Conservation (phyloP, 192 early-diverging fungal genomes). For the Backusella liffmaniae region DNA sequence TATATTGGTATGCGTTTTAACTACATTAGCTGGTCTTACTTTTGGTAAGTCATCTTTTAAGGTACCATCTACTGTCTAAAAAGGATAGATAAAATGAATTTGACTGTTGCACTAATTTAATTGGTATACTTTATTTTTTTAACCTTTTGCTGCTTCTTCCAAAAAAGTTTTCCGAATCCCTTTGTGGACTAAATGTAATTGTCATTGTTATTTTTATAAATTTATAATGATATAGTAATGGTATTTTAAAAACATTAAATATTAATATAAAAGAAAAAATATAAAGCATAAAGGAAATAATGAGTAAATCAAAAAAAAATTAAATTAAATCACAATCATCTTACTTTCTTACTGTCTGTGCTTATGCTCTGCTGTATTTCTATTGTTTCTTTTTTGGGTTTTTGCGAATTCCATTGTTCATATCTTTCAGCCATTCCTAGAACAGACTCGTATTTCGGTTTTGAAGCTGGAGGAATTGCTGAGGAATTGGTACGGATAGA, state of each 20-base stretch:
- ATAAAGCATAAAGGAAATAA: background rate
- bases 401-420: background rate
- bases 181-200: background rate
- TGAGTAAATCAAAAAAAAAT: background rate
- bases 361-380: background rate
- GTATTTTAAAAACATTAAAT: background rate
- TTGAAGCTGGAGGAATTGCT: background rate
- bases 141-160: constrained; percentile 20
- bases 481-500: background rate
- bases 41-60: constrained; percentile 15
- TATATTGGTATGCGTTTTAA: constrained; percentile 10
- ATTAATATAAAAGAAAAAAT: background rate
- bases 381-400: constrained; percentile 3
- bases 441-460: constrained; percentile 1
- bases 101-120: constrained; percentile 9
- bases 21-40: background rate
- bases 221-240: background rate
- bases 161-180: constrained; percentile 20
- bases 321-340: background rate
- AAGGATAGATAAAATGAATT: background rate
- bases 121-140: constrained; percentile 8
- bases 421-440: background rate
- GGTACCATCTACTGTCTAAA: background rate
- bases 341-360: constrained; percentile 8
- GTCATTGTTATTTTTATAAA: background rate